phyloP scores from a whole-genome alignment of 345 rosid genomes.

The Eucalyptus pauciflora region DNA sequence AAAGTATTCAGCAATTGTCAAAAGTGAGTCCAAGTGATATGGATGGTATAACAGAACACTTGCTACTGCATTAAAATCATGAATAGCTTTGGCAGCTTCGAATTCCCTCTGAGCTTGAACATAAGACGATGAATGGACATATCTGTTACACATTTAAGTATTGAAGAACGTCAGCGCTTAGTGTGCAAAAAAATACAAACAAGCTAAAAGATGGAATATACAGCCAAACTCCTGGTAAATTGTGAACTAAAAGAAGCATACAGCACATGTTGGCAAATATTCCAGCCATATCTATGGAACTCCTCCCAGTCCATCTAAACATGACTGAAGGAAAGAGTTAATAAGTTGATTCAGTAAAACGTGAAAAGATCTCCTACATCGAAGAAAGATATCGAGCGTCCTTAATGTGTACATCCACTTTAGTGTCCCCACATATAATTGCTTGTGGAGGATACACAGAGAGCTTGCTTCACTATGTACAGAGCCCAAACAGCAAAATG shows the following conservation, averaged over 20 bases:
- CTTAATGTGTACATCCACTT: background rate
- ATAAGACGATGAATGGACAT: slow-evolving; percentile 46
- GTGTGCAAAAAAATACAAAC: background rate
- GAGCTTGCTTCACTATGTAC: background rate
- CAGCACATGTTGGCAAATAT: background rate
- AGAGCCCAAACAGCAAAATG: background rate
- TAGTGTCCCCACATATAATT: background rate
- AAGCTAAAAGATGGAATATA: background rate
- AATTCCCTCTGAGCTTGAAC: slow-evolving; percentile 65
- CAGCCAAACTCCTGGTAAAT: background rate
- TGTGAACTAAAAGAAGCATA: background rate
- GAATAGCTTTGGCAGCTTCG: slow-evolving; percentile 78
- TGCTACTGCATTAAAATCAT: slow-evolving; percentile 75
- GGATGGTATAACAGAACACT: slow-evolving; percentile 55
- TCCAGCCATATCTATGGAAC: background rate
- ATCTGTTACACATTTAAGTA: slow-evolving; percentile 16
- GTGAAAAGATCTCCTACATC: background rate
- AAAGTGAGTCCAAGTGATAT: slow-evolving; percentile 83
- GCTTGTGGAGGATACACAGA: background rate
- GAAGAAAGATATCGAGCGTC: background rate
- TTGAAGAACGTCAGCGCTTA: background rate
- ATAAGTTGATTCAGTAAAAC: background rate
- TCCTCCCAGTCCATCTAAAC: background rate
- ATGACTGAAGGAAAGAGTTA: background rate
- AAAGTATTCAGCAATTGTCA: slow-evolving; percentile 88